phyloP scores from a whole-genome alignment of 371 early-diverging fungal genomes.

The Haplosporangium sp. region DNA sequence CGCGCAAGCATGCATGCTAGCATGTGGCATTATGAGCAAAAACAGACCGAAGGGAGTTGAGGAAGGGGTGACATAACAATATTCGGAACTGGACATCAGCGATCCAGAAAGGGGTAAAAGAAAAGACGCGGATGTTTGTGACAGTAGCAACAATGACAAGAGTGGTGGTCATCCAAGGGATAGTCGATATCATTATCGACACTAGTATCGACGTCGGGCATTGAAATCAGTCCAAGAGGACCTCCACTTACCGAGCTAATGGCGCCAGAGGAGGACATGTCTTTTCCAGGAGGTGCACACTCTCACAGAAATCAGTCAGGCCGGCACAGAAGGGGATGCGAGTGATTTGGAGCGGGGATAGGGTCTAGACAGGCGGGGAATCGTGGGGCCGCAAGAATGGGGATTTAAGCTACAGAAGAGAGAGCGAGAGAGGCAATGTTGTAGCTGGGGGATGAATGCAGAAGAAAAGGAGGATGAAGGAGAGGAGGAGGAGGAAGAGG shows the following conservation, averaged over 20 bases:
- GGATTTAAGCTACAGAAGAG: background rate
- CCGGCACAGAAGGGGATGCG: background rate
- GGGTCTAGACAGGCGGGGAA: too few relatives aligned
- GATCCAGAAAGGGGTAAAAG: too few relatives aligned
- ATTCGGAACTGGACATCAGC: too few relatives aligned
- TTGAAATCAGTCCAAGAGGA: background rate
- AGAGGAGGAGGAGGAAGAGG: background rate
- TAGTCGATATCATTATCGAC: too few relatives aligned
- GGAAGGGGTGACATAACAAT: too few relatives aligned
- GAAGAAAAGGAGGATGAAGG: constrained; percentile 1
- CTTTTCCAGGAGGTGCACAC: background rate
- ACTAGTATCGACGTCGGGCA: background rate
- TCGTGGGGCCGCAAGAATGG: background rate
- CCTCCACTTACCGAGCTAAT: constrained; percentile 45
- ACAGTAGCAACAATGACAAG: too few relatives aligned
- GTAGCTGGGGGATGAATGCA: background rate
- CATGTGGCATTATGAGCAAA: too few relatives aligned
- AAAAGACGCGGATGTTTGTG: too few relatives aligned
- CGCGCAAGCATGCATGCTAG: too few relatives aligned
- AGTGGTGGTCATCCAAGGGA: too few relatives aligned
- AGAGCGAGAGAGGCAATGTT: background rate
- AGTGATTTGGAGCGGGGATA: too few relatives aligned
- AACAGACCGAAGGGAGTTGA: too few relatives aligned
- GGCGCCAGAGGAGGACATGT: constrained; percentile 36
- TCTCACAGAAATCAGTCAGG: background rate